phyloP scores from a whole-genome alignment of 805 yeast species.

The Candida manassasensis region DNA sequence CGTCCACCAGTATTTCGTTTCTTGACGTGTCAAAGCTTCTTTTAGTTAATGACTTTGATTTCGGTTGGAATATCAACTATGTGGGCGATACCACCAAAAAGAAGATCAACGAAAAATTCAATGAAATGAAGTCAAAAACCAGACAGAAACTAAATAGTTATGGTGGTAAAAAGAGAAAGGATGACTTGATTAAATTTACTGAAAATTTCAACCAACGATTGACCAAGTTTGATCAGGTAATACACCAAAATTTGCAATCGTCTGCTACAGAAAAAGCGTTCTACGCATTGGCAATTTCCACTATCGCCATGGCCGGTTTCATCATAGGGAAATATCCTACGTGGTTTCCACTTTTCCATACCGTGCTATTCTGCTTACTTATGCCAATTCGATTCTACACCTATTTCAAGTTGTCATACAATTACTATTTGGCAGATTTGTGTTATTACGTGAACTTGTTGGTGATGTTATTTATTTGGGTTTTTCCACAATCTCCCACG shows the following conservation, averaged over 20 bases:
- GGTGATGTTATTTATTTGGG: conserved; percentile 72
- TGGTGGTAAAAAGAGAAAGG: conserved; percentile 15
- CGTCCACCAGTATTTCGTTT: conserved; percentile 24
- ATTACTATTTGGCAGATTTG: conserved; percentile 85
- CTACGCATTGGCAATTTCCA: conserved; percentile 67
- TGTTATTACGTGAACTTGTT: conserved; percentile 86
- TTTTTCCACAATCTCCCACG: conserved; percentile 66
- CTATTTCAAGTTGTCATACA: conserved; percentile 73
- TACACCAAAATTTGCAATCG: conserved; percentile 30
- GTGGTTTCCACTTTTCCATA: conserved; percentile 72
- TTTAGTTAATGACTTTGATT: conserved; percentile 39
- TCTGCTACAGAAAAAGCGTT: conserved; percentile 64
- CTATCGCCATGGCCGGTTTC: conserved; percentile 68
- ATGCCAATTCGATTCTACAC: conserved; percentile 85
- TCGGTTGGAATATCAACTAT: conserved; percentile 34
- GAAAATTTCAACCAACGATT: conserved; percentile 28
- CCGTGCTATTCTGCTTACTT: conserved; percentile 52
- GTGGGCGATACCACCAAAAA: conserved; percentile 34
- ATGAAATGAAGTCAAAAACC: conserved; percentile 32
- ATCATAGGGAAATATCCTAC: conserved; percentile 75
- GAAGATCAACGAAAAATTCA: conserved; percentile 25
- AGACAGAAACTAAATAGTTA: conserved; percentile 26
- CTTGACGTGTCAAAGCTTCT: conserved; percentile 35
- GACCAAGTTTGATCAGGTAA: conserved; percentile 31
- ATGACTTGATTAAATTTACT: conserved; percentile 28